phyloP scores from a whole-genome alignment of 208 protist genomes.

The Trypanosoma congolense region DNA sequence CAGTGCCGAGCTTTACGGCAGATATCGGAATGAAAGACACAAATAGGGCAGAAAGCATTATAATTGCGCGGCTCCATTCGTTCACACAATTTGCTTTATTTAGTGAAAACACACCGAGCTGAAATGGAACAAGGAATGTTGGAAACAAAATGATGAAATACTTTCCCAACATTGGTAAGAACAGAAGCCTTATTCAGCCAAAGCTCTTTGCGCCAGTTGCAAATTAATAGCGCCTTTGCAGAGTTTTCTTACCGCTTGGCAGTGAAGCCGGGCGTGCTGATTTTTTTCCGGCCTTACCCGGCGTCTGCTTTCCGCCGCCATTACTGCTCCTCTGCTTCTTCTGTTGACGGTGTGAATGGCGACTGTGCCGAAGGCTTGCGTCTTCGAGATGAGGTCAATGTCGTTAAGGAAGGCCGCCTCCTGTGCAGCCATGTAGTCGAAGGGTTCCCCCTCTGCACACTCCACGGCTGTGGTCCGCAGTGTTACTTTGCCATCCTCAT shows the following conservation, averaged over 20 bases:
- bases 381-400: constrained; percentile 57
- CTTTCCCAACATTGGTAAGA: no score
- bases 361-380: constrained; percentile 33
- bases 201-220: not conserved
- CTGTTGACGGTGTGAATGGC: constrained; percentile 1
- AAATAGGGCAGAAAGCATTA: no score
- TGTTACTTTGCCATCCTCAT: constrained; percentile 26
- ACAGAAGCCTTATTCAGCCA: no score
- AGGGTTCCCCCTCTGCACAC: constrained; percentile 19
- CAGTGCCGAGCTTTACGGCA: no score
- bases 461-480: constrained; percentile 47
- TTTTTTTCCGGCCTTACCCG: not conserved
- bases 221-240: constrained; percentile 14
- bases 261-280: not conserved
- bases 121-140: no score
- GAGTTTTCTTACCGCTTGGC: constrained; percentile 6
- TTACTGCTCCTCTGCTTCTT: constrained; percentile 4
- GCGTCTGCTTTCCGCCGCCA: not conserved
- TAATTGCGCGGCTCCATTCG: no score
- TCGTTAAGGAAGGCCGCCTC: constrained; percentile 68
- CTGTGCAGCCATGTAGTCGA: constrained; percentile 71
- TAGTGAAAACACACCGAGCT: no score
- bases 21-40: no score
- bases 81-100: no score
- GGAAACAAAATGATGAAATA: no score